Base-by-base conservation (phyloP, 192 early-diverging fungal species). In the Podila verticillata region DNA sequence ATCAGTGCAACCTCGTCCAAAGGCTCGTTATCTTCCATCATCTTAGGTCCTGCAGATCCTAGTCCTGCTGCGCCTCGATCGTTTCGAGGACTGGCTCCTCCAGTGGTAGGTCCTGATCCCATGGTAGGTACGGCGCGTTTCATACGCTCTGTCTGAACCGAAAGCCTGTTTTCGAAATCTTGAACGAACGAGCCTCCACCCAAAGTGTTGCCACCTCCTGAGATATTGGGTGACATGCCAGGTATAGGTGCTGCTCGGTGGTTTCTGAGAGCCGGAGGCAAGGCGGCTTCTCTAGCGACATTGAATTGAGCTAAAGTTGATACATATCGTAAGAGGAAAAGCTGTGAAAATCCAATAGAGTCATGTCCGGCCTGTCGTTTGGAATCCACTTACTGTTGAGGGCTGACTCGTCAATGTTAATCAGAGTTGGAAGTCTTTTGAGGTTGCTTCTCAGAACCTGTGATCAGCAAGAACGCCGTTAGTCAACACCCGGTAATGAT, bases 1-100 rank as follows among this genome's bases (percentile, higher is more conserved):
- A 94, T 89, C 68, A 93, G 84, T 26, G 90, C 90, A 26, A 90
- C 82, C 67, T 95, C 88, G 68, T 93, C 91, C 63, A 72, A 22
- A 5, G 70, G 70, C 31, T 72, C 74, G 29, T 26, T 47, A 9
- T 72, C 70, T 17, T 74, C 81, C 57, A 79, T 66, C 35, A 79
- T 60, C 57, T 66, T 70, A 13, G 73, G n/a, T 44, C 60, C 61
- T n/a, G n/a, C 51, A 24, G 51, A 10, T 54, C 51, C 51, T 24
- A 17, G 20, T 5, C 51, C 51, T 24, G n/a, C 17, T 19, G 22
- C n/a, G 35, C 29, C 61, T n/a, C 66, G 66, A 32, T 65, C 61
- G 22, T 62, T 65, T 26, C n/a, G 20, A 15, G 70, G 65, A 48
- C 73, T 62, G 8, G 66, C 30, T 32, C 63, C 65, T 26, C 63